Evolutionary conservation across 805 yeast genomes (phyloP).

Genomic region (Limtongozyma cylindracea): DNA sequence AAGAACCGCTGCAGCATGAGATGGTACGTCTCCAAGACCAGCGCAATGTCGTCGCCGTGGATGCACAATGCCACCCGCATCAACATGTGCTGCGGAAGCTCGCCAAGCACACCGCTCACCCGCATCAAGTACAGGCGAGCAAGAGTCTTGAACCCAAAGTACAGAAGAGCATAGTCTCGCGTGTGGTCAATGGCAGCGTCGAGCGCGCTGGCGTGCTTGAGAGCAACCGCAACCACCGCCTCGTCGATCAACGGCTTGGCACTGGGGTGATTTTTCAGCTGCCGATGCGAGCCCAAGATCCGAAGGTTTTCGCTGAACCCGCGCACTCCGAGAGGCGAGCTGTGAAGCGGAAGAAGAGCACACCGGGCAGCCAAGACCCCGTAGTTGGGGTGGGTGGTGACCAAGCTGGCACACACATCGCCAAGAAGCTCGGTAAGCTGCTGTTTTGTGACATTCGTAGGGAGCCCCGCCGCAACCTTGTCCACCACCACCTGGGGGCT

Average conservation of each 20-base stretch:
- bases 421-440: no score
- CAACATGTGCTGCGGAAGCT: constrained; percentile 33
- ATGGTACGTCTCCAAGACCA: constrained; percentile 28
- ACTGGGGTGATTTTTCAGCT: constrained; percentile 27
- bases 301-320: constrained; percentile 44
- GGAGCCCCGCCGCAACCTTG: no score
- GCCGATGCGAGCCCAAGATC: constrained; percentile 60
- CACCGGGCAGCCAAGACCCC: constrained; percentile 89
- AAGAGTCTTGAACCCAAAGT: constrained; percentile 34
- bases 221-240: constrained; percentile 13
- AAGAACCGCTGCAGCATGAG: constrained; percentile 31
- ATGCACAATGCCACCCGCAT: constrained; percentile 41
- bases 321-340: constrained; percentile 74
- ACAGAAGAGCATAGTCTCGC: constrained; percentile 27
- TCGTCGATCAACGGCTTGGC: constrained; percentile 13
- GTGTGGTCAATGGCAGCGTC: constrained; percentile 19
- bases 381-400: constrained; percentile 94
- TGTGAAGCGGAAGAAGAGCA: constrained; percentile 83
- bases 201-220: constrained; percentile 13
- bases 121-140: constrained; percentile 31
- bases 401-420: no score
- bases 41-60: constrained; percentile 25
- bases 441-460: no score
- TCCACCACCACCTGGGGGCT: no score
- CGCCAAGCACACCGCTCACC: constrained; percentile 28